Percentiles rank a stretch among this genome's conserved stretches.
phyloP scores from a whole-genome alignment of 192 early-diverging fungal genomes.

The Linnemannia hyalina region DNA sequence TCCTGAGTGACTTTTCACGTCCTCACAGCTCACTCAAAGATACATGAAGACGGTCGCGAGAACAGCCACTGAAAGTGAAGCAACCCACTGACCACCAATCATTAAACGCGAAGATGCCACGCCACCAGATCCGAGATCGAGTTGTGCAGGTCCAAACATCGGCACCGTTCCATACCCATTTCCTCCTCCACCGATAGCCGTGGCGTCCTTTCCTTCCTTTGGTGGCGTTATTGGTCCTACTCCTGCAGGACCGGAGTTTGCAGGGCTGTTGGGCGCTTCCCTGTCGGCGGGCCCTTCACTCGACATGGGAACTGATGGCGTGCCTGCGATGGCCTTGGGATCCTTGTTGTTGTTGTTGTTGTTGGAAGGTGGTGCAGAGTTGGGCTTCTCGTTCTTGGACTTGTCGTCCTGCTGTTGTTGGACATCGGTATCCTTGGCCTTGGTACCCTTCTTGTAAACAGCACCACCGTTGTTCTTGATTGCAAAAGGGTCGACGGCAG shows the following conservation, averaged over 20 bases:
- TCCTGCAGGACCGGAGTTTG: not conserved
- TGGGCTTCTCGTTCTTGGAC: not conserved
- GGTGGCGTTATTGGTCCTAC: not conserved
- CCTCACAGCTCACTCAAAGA: not conserved
- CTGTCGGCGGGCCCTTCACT: not conserved
- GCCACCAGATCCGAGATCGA: conserved; percentile 29
- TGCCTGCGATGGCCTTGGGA: not conserved
- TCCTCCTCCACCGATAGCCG: not conserved
- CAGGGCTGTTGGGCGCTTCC: not conserved
- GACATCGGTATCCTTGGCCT: not conserved
- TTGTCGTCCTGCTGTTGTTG: conserved; percentile 2
- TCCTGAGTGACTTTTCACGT: not conserved
- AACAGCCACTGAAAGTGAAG: not conserved
- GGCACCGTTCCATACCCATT: conserved; percentile 33
- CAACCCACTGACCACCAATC: not conserved
- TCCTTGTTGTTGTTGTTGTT: not conserved
- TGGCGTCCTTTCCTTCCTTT: not conserved
- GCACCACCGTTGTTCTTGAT: not conserved
- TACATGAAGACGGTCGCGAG: not conserved
- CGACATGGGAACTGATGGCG: not conserved
- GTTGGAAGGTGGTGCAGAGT: not conserved
- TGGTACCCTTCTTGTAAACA: not conserved
- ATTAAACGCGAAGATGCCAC: not conserved
- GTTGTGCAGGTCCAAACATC: conserved; percentile 53
- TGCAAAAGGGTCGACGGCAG: not conserved